Base-by-base conservation (phyloP, 2,329 filamentous ascomycete genomes). In the Berkeleyomyces basicola region DNA sequence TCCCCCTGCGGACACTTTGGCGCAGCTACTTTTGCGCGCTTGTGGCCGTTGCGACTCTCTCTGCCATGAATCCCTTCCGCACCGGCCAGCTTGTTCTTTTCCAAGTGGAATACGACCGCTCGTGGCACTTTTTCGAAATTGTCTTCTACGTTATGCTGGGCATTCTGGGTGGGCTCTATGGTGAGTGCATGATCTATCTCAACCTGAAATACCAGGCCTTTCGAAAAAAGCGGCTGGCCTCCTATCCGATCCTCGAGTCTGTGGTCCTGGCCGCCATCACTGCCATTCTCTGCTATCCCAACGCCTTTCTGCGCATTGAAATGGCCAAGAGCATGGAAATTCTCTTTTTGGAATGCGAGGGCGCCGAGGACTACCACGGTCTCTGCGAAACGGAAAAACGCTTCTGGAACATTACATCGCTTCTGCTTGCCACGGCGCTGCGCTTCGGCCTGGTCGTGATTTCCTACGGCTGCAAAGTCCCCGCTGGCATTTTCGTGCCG, bases 321-420 rank as follows among this genome's bases (percentile, higher is more conserved):
- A 97, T 99, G 93, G 96, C 93, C 0, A 92, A 97, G 76, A 96
- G 90, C 76, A 97, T 99, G 93, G 91, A 97, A 72, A 95, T 96
- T 66, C 76, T 99, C 9, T 99, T 99, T 72, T 80, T 88, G 11
- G 93, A 99, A 71, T 99, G 93, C 68, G 89, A 95, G 70, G 90
- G 87, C 4, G 85, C 80, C 23, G 87, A 95, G 71, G 89, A 92
- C 70, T 96, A 96, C 68, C 83, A 95, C 66, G 88, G 88, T 4
- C 82, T 99, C 14, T 99, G 93, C 79, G 88, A 96, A 72, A 71
- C 79, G 3, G 77, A 87, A 60, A 86, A 88, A 68, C 83, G 90
- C 33, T 86, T 85, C 78, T 78, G 79, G 61, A 95, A 95, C 75
- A 82, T 96, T 5, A 69, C 87, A 14, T 92, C 90, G 0, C 77